Percentiles rank a stretch among this genome's conserved stretches.
phyloP scores from a whole-genome alignment of 139 green algal genomes.

The Micromonas commoda region DNA sequence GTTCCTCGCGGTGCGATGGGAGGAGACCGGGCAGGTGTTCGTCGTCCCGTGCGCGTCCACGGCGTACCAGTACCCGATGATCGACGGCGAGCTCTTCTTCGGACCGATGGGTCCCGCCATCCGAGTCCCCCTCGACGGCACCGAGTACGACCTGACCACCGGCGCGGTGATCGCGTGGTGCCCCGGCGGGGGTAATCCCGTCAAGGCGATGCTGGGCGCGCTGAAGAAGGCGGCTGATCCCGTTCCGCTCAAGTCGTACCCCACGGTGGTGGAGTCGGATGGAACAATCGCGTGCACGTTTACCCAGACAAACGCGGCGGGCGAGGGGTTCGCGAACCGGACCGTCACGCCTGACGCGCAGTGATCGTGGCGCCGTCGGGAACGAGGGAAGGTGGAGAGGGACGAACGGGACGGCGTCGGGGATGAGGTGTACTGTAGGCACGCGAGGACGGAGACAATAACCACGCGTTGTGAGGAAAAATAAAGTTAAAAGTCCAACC shows the following conservation, averaged over 20 bases:
- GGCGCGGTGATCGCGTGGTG: conserved; percentile 49
- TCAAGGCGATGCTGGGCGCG: background rate
- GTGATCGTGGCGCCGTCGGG: too few species aligned
- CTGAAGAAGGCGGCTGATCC: background rate
- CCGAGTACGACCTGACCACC: conserved; percentile 58
- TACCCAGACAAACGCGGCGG: too few species aligned
- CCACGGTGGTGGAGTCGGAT: background rate
- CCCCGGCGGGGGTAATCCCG: background rate
- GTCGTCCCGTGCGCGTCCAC: conserved; percentile 54
- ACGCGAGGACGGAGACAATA: too few species aligned
- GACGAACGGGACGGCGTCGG: too few species aligned
- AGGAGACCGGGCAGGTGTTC: conserved; percentile 43
- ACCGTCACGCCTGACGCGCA: too few species aligned
- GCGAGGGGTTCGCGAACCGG: too few species aligned
- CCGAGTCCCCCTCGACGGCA: conserved; percentile 61
- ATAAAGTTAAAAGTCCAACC: too few species aligned
- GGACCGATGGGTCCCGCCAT: conserved; percentile 43
- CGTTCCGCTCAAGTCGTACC: background rate
- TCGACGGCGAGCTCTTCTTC: conserved; percentile 44
- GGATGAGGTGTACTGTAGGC: too few species aligned
- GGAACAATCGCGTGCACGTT: background rate
- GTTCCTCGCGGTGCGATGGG: conserved; percentile 39
- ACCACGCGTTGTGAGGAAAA: too few species aligned
- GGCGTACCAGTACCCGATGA: conserved; percentile 55
- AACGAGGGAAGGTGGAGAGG: too few species aligned